Base-by-base conservation (phyloP, 2,329 filamentous ascomycete species). In the Colletotrichum somersetense region DNA sequence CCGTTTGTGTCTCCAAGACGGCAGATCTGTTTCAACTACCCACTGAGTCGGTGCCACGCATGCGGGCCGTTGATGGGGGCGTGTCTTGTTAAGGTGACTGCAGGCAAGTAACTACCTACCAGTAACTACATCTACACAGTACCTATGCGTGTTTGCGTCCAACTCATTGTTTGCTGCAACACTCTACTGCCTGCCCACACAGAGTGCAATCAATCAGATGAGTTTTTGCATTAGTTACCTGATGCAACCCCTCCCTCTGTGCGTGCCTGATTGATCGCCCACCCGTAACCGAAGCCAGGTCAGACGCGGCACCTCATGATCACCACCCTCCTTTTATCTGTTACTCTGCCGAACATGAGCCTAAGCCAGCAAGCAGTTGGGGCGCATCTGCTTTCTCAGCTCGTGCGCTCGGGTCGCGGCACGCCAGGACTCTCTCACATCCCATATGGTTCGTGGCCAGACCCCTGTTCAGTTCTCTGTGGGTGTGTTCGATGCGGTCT, bases 231-330 rank as follows among this genome's bases (percentile, higher is more conserved):
- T 23, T 10, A 26, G 35, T 46, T 10, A 55, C 58, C 42, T 73
- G 61, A 62, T 44, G 66, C 55, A 57, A 57, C 55, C 62, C 62
- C 48, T 66, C 56, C 55, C 50, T 73, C 62, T 20, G 67, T 66
- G 71, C 62, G 56, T 71, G 69, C 59, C 66, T 69, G 66, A 72
- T 72, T 72, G 59, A 61, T 69, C 69, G 26, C 33, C 58, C 64
- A 55, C 38, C 46, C 16, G 46, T 56, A n/a, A 61, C 58, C n/a
- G 30, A 8, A 16, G 23, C 38, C 50, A 20, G 35, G 59, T 38
- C 42, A 67, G 68, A 40, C 38, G 16, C 18, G 16, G 18, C 40
- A 30, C 33, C 56, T 38, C 44, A 52, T 48, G 48, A 55, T 55
- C 62, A 50, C 16, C 52, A 38, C 33, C 40, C 20, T 12, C 26